A percentile compares a stretch with the other conserved stretches of the same genome.
Conservation (phyloP, 2,329 filamentous ascomycete species). For the Daldinia eschscholtzii region DNA sequence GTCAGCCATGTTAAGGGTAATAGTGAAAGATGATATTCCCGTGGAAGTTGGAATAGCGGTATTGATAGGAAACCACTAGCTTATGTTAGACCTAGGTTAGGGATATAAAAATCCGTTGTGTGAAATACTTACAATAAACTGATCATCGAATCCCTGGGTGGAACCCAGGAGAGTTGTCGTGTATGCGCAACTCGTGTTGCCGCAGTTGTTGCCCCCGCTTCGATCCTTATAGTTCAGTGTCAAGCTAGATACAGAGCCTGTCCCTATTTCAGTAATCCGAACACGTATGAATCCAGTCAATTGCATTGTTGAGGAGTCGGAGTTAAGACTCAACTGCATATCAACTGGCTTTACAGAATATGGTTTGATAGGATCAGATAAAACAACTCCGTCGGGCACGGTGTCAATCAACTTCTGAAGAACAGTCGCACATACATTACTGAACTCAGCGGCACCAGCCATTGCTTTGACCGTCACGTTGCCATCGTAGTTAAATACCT, state of each 20-base stretch:
- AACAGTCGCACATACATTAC: conserved; percentile 62
- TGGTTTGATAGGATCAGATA: conserved; percentile 65
- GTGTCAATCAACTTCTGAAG: conserved; percentile 73
- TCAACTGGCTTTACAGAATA: conserved; percentile 72
- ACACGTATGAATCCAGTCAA: conserved; percentile 70
- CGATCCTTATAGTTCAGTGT: conserved; percentile 69
- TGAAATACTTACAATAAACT: conserved; percentile 62
- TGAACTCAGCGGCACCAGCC: conserved; percentile 60
- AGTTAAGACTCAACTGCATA: conserved; percentile 66
- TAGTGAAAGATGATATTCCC: conserved; percentile 72
- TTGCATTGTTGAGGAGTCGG: conserved; percentile 61
- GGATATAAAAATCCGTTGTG: not conserved
- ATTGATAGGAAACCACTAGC: conserved; percentile 58
- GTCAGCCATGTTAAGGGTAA: conserved; percentile 63
- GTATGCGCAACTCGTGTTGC: conserved; percentile 59
- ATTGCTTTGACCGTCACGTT: conserved; percentile 68
- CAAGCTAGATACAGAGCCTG: conserved; percentile 60
- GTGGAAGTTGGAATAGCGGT: conserved; percentile 66
- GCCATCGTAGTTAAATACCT: conserved; percentile 66
- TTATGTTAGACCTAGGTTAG: conserved; percentile 29
- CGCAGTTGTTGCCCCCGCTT: conserved; percentile 62
- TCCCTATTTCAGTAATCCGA: conserved; percentile 62
- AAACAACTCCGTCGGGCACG: conserved; percentile 64
- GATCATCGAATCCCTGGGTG: conserved; percentile 70
- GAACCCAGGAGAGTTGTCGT: conserved; percentile 61